Evolutionary conservation across 2,329 filamentous ascomycete species (phyloP).

Genomic region (Trichoderma arundinaceum): DNA sequence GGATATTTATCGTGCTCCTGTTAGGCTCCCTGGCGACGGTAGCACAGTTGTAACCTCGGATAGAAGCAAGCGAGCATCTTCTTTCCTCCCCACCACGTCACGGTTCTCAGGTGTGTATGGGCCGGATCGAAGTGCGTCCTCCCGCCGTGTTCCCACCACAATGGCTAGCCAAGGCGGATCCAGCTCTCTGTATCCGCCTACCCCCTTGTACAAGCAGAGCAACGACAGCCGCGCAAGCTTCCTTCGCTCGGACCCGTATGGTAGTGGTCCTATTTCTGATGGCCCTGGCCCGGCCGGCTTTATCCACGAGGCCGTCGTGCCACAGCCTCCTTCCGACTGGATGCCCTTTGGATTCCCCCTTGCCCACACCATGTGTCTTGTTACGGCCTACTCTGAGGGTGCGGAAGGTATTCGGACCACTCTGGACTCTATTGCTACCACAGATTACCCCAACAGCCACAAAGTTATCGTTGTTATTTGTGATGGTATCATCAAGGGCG

Average conservation of each 20-base stretch:
- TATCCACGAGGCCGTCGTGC: constrained; percentile 93
- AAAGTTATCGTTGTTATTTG: constrained; percentile 96
- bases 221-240: constrained; percentile 71
- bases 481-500: constrained; percentile 96
- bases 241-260: constrained; percentile 63
- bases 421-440: constrained; percentile 93
- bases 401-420: constrained; percentile 91
- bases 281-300: constrained; percentile 87
- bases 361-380: constrained; percentile 90
- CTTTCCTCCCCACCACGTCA: constrained; percentile 89
- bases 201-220: constrained; percentile 69
- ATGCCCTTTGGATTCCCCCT: constrained; percentile 96
- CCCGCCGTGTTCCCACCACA: constrained; percentile 73
- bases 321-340: constrained; percentile 95
- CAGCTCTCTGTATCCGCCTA: constrained; percentile 72
- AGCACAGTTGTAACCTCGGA: constrained; percentile 69
- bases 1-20: constrained; percentile 92
- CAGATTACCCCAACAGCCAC: constrained; percentile 98
- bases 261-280: constrained; percentile 63
- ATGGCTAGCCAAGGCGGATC: constrained; percentile 90
- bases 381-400: constrained; percentile 97
- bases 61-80: constrained; percentile 80
- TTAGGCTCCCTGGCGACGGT: constrained; percentile 77
- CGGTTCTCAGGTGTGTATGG: constrained; percentile 92
- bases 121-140: constrained; percentile 63